These are phyloP conservation scores for Extremus antarcticus DNA, from an alignment of 495 filamentous ascomycete genomes.

Conservation along the genomic window DNA sequence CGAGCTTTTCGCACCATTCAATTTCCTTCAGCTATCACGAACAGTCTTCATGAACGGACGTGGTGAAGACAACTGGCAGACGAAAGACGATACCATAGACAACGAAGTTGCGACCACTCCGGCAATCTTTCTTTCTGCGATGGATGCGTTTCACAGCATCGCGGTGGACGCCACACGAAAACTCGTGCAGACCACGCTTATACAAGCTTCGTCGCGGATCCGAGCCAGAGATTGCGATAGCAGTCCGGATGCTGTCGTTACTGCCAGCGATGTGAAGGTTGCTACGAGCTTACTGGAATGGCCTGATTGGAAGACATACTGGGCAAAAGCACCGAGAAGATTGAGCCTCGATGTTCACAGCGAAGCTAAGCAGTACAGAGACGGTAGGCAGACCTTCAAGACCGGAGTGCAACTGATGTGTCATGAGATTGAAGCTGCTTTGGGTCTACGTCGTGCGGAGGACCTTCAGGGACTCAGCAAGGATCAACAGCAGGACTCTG, in stretches of 20 bases:
- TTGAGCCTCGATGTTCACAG: conserved; percentile 9
- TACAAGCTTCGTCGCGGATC: conserved; percentile 50
- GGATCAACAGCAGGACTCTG: too few species aligned
- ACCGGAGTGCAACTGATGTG: conserved; percentile 9
- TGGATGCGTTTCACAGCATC: conserved; percentile 64
- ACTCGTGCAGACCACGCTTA: conserved; percentile 56
- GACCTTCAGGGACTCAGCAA: neutral
- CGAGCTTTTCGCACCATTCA: conserved; percentile 45
- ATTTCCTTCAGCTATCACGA: conserved; percentile 55
- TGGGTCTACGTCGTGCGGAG: neutral
- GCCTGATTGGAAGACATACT: conserved; percentile 2
- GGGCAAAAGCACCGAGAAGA: conserved; percentile 7
- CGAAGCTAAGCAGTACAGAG: conserved; percentile 3
- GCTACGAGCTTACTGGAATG: conserved; percentile 3
- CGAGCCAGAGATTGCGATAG: conserved; percentile 32
- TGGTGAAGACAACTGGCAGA: conserved; percentile 51
- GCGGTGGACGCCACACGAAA: conserved; percentile 53
- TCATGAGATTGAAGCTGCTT: conserved; percentile 10
- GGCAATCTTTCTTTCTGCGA: conserved; percentile 53
- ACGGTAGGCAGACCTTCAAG: conserved; percentile 9
- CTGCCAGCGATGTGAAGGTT: conserved; percentile 1
- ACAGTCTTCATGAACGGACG: conserved; percentile 70
- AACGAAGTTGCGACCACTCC: conserved; percentile 29
- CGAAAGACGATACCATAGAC: neutral
- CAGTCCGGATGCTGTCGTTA: conserved; percentile 14